These are phyloP conservation scores for Gloeopeniophorella convolvens DNA, from an alignment of 768 basidiomycete species.

Conservation along the genomic window DNA sequence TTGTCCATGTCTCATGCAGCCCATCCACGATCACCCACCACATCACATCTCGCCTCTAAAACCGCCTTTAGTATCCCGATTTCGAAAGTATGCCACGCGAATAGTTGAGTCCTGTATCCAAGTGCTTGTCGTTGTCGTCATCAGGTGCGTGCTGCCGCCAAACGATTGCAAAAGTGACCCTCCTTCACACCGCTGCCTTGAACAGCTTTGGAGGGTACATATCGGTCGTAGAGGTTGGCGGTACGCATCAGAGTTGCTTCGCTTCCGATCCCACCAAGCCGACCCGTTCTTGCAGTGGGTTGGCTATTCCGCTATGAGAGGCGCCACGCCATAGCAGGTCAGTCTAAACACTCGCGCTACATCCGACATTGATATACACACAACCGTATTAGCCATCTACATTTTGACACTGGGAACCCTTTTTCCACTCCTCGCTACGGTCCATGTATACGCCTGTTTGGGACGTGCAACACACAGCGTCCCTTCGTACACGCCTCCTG, in stretches of 20 bases:
- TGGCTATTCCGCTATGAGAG: conserved; percentile 12
- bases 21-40: too few species aligned
- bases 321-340: conserved; percentile 10
- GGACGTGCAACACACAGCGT: conserved; percentile 19
- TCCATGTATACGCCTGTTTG: conserved; percentile 15
- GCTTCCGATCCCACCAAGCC: not conserved
- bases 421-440: conserved; percentile 7
- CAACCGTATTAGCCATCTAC: conserved; percentile 6
- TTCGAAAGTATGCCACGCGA: not conserved
- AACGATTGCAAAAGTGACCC: not conserved
- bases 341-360: not conserved
- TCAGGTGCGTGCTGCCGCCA: conserved; percentile 9
- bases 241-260: conserved; percentile 5
- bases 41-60: too few species aligned
- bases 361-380: not conserved
- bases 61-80: too few species aligned
- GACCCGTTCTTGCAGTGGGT: conserved; percentile 7
- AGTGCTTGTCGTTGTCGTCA: conserved; percentile 10
- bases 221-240: conserved; percentile 17
- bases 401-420: conserved; percentile 1
- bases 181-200: not conserved
- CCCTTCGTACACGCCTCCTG: conserved; percentile 26
- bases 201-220: conserved; percentile 16
- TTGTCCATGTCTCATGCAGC: too few species aligned
- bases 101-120: conserved; percentile 14